Evolutionary conservation across 257 asterid species (phyloP).

Genomic region (Gynochthodes officinalis): DNA sequence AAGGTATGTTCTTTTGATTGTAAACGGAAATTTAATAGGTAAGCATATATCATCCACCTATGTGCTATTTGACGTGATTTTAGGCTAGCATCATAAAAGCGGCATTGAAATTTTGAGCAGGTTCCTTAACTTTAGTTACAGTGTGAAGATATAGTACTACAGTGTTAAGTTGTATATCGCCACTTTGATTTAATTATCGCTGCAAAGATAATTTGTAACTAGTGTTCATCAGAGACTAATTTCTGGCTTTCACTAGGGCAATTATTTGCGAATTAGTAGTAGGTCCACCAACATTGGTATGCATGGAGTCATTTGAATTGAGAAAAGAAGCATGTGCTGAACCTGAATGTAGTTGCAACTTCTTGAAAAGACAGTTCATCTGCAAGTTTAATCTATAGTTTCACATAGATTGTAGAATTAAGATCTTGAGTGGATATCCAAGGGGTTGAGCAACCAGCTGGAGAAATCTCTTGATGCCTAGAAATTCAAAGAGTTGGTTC

Average conservation of each 20-base stretch:
- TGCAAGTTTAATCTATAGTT: no score
- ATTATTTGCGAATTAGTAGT: not conserved
- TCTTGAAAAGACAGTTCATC: not conserved
- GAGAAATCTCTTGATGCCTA: not conserved
- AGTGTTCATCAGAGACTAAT: not conserved
- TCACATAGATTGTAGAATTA: no score
- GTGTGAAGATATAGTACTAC: not conserved
- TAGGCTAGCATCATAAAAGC: not conserved
- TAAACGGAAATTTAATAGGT: not conserved
- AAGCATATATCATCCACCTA: not conserved
- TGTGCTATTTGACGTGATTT: not conserved
- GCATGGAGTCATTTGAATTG: not conserved
- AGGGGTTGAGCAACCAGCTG: not conserved
- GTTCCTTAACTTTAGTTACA: not conserved
- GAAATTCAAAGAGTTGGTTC: not conserved
- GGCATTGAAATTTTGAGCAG: not conserved
- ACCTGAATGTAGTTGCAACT: not conserved
- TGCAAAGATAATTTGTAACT: not conserved
- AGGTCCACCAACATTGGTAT: not conserved
- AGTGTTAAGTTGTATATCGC: not conserved
- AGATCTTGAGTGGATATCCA: not conserved
- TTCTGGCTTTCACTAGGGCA: not conserved
- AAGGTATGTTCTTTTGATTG: conserved; percentile 48
- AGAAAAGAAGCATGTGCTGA: not conserved
- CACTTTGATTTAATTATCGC: not conserved